Evolutionary conservation across 192 early-diverging fungal species (phyloP), one percentile per base, ranked within the genome.

Genomic region (Coemansia sp.): DNA sequence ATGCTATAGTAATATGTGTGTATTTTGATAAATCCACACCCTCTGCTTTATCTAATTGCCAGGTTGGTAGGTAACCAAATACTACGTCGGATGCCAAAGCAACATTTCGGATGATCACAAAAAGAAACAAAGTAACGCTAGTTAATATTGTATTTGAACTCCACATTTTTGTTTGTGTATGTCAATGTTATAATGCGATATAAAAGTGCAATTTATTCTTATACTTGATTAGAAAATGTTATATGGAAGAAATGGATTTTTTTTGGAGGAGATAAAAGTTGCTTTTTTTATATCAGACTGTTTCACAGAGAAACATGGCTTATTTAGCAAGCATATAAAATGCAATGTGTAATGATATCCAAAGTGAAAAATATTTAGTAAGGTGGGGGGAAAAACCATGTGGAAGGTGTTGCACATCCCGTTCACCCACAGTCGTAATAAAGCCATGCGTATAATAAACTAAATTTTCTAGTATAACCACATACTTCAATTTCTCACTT

Each of bases 1-100:
- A 89, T 11, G 88, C 88, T 33, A 89, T 86, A 61, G 87, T 87
- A 54, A 92, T 62, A 64, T 90, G 90, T 31, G 90, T 90, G 65
- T 88, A 85, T 55, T 85, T 84, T 21, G 78, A 54, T 39, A 85
- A 69, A 7, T 84, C 81, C 54, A 85, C 67, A 50, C 42, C 52
- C 4, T 68, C 63, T 14, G 75, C 73, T 63, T 70, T 72, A 63
- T 68, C 68, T 0, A 59, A 24, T 46, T 79, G 75, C 78, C 78
- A 80, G 8, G 80, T 77, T 19, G 78, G 76, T 42, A 81, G 68
- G 52, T 84, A 84, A 4, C 83, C 83, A 57, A 84, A 77, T 24
- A 84, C 57, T 9, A 82, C 72, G 17, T 61, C 61, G 21, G 66
- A 25, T 0, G 70, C 63, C 0, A 19, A 17, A 1, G 42, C 54